Evolutionary conservation across 2,329 filamentous ascomycete genomes (phyloP).

Genomic region (Botryotinia calthae): DNA sequence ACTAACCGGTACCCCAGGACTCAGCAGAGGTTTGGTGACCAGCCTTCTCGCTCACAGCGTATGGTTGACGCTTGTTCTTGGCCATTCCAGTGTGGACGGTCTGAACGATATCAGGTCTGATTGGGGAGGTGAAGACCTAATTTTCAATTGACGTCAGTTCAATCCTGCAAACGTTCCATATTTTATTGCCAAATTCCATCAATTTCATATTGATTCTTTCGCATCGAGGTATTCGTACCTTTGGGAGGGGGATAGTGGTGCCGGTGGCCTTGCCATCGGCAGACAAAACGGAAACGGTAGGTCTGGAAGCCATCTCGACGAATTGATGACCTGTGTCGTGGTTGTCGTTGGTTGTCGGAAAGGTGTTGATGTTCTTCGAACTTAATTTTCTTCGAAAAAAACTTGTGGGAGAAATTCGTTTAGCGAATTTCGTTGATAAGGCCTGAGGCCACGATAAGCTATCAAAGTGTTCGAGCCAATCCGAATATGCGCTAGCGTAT

Average conservation of each 20-base stretch:
- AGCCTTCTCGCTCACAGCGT: constrained; percentile 99
- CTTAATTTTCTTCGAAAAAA: constrained; percentile 12
- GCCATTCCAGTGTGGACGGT: constrained; percentile 95
- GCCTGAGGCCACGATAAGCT: constrained; percentile 7
- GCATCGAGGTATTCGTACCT: constrained; percentile 41
- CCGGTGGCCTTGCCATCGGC: constrained; percentile 92
- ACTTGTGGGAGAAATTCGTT: constrained; percentile 17
- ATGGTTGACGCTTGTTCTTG: constrained; percentile 99
- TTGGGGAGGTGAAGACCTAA: constrained; percentile 88
- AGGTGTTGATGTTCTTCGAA: constrained; percentile 16
- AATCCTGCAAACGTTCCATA: constrained; percentile 20
- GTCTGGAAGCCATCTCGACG: constrained; percentile 78
- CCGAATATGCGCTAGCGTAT: background rate
- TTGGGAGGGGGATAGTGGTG: constrained; percentile 86
- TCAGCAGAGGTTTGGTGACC: constrained; percentile 99
- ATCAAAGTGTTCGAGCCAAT: background rate
- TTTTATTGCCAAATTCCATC: constrained; percentile 1
- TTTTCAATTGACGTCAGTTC: constrained; percentile 28
- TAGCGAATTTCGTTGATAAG: constrained; percentile 9
- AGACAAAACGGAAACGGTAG: constrained; percentile 95
- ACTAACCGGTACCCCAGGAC: constrained; percentile 98
- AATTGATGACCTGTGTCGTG: constrained; percentile 35
- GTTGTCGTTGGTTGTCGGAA: constrained; percentile 30
- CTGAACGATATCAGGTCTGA: constrained; percentile 98
- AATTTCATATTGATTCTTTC: constrained; percentile 3